phyloP scores from a whole-genome alignment of 305 asterid species.

The Ilex paraguariensis region DNA sequence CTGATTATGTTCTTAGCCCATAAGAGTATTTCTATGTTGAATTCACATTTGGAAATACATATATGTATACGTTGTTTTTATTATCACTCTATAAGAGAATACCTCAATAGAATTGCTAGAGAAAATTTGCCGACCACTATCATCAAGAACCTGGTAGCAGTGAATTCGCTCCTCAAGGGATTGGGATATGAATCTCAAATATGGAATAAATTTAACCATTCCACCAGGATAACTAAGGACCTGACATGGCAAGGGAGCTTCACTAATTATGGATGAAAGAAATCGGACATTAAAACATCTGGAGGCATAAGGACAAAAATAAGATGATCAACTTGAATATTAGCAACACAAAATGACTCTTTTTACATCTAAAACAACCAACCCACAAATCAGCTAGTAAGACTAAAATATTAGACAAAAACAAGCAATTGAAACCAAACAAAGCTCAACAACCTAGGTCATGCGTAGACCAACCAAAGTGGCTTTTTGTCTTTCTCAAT shows the following conservation, averaged over 20 bases:
- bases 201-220: slow-evolving; percentile 66
- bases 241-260: slow-evolving; percentile 25
- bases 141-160: slow-evolving; percentile 82
- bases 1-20: slow-evolving; percentile 31
- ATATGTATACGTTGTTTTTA: no score
- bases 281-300: no score
- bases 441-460: no score
- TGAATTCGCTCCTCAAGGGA: slow-evolving; percentile 50
- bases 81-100: neutral
- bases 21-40: neutral
- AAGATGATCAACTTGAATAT: neutral
- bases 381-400: no score
- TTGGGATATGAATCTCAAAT: slow-evolving; percentile 56
- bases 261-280: no score
- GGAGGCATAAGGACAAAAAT: neutral
- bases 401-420: no score
- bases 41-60: no score
- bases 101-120: slow-evolving; percentile 64
- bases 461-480: no score
- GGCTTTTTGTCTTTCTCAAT: no score
- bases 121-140: slow-evolving; percentile 43
- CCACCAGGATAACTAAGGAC: slow-evolving; percentile 85
- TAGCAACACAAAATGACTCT: no score
- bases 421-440: no score
- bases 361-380: no score